Percentiles rank a stretch among this genome's conserved stretches.
Evolutionary conservation across 2,329 filamentous ascomycete genomes (phyloP).

Genomic region (Trichoderma guizhouense): DNA sequence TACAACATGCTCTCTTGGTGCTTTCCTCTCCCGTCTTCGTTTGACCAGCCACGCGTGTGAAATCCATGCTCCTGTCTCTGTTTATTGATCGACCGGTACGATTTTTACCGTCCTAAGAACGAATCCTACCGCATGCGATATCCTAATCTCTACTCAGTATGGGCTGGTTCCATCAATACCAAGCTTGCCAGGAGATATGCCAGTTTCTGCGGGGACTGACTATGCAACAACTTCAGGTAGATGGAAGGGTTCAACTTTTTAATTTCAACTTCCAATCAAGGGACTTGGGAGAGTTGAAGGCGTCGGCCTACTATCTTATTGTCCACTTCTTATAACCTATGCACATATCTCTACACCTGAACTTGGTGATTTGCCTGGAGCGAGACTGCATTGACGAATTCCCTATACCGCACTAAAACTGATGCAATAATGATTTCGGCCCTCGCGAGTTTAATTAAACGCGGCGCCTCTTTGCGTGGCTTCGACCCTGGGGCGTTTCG

Average conservation of each 20-base stretch:
- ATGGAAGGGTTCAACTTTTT: background rate
- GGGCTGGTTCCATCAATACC: background rate
- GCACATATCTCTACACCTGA: background rate
- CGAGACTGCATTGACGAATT: background rate
- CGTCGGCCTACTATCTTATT: background rate
- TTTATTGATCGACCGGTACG: background rate
- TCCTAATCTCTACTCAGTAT: background rate
- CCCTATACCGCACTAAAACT: background rate
- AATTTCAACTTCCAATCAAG: no score
- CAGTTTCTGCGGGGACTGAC: background rate
- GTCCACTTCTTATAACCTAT: background rate
- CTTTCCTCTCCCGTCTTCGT: background rate
- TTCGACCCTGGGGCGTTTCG: background rate
- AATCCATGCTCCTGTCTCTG: background rate
- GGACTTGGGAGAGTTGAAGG: no score
- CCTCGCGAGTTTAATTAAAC: background rate
- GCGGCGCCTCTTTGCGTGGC: background rate
- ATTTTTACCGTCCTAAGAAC: background rate
- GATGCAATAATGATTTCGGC: no score
- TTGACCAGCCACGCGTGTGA: background rate
- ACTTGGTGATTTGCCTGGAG: background rate
- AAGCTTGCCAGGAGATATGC: background rate
- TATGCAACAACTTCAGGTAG: background rate
- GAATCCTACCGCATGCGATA: background rate
- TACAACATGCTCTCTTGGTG: background rate